Evolutionary conservation across 202 grass and related monocot genomes (phyloP), one percentile per base, ranked within the genome.

Genomic region (Thinopyrum obtusiflorum): DNA sequence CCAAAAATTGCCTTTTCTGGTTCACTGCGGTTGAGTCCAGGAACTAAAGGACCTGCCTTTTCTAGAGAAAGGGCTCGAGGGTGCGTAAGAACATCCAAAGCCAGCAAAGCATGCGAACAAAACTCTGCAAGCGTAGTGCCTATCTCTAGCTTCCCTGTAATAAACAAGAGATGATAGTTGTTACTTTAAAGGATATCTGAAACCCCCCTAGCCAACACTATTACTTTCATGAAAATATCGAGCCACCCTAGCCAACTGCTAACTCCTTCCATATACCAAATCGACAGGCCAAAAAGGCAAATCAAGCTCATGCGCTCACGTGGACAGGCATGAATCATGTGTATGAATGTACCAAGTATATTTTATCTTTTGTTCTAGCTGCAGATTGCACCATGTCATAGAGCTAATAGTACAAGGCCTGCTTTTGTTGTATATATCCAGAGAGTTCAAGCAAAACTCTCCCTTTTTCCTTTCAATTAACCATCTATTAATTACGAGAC

Each of bases 51-150:
- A 87, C 79, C 39, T 66, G 81, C 74, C 39, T 23, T 89, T 76
- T 77, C 85, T 60, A 96, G 73, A 40, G 91, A 84, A 36, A 94
- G 89, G 32, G 92, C 88, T 47, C 90, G 91, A 61, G 96, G 93
- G 80, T 98, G 97, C 1, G 82, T 88, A 73, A 98, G 97, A 70
- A 92, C 88, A 89, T 98, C 93, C 88, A 98, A 89, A 24, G 91
- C 77, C 51, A 94, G 60, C 64, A 95, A 82, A 84, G 89, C 91
- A 88, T 25, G 74, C 20, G 78, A 89, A 87, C 89, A 98, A 79
- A 93, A 94, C 33, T 75, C 78, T 87, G 89, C 84, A 27, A 95
- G 70, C 82, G 82, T 61, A 42, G 91, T 92, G 82, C 88, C 93
- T 59, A 84, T 78, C 82, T 92, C 88, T 84, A 95, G 29, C 87